Evolutionary conservation across 78 protist species (phyloP).

Genomic region (Polysphondylium violaceum): DNA sequence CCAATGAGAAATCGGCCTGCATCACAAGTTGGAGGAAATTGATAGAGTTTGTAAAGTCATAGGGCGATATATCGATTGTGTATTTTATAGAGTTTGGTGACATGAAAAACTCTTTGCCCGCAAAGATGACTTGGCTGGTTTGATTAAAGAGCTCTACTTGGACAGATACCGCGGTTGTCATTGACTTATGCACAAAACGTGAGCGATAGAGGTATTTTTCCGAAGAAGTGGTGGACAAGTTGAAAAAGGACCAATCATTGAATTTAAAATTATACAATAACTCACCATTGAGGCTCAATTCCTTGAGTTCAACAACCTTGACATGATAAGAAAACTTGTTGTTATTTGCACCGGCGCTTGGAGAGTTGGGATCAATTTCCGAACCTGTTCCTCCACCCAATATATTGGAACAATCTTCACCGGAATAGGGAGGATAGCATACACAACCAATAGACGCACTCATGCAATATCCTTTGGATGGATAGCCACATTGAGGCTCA

Average conservation of each 20-base stretch:
- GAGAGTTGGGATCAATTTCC: too few relatives aligned
- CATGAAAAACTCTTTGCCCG: not conserved
- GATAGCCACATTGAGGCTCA: conserved; percentile 1
- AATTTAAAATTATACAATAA: not conserved
- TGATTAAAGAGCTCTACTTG: not conserved
- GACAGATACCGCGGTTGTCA: not conserved
- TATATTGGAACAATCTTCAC: conserved; percentile 1
- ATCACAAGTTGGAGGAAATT: not conserved
- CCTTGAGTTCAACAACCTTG: too few relatives aligned
- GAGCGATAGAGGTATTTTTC: not conserved
- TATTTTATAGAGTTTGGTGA: not conserved
- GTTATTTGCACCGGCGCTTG: too few relatives aligned
- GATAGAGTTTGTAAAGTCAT: not conserved
- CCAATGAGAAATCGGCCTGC: not conserved
- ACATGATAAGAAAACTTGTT: too few relatives aligned
- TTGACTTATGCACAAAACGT: not conserved
- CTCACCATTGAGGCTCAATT: not conserved
- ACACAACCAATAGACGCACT: not conserved
- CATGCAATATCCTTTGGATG: not conserved
- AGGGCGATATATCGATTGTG: not conserved
- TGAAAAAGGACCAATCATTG: too few relatives aligned
- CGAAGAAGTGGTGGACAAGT: not conserved
- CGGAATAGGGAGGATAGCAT: not conserved
- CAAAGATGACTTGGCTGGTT: not conserved
- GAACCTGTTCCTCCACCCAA: too few relatives aligned